phyloP scores from a whole-genome alignment of 139 green algal genomes.

The Coelastrella sp. region DNA sequence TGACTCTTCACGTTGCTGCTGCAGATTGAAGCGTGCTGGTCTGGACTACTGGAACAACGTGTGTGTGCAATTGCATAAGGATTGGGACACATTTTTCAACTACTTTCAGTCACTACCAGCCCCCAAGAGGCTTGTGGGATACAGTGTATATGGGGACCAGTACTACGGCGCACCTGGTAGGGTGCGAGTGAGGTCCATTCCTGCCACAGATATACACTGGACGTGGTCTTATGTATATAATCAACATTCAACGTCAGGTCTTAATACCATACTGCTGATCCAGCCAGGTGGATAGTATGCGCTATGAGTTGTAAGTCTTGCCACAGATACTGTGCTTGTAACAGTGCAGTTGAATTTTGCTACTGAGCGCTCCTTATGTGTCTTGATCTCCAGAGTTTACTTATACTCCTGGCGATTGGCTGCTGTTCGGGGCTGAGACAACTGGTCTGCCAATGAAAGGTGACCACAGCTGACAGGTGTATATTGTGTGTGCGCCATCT shows the following conservation, averaged over 20 bases:
- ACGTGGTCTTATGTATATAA: too few species aligned
- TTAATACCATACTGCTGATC: too few species aligned
- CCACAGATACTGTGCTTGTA: not conserved
- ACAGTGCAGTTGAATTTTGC: not conserved
- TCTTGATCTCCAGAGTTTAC: constrained; percentile 58
- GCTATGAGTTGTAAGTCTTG: too few species aligned
- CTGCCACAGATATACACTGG: too few species aligned
- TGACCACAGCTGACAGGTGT: too few species aligned
- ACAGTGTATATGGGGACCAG: constrained; percentile 74
- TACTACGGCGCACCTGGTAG: constrained; percentile 70
- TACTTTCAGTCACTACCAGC: constrained; percentile 58
- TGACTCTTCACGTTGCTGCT: too few species aligned
- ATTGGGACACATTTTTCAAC: constrained; percentile 74
- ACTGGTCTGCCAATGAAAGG: constrained; percentile 75
- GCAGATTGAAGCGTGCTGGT: constrained; percentile 85
- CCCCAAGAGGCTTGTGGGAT: constrained; percentile 78
- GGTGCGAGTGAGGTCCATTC: not conserved
- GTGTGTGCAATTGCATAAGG: constrained; percentile 77
- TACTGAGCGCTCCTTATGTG: not conserved
- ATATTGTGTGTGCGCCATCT: too few species aligned
- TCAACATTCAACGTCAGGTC: too few species aligned
- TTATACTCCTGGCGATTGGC: constrained; percentile 71
- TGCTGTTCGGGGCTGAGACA: constrained; percentile 81
- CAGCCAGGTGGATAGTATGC: too few species aligned
- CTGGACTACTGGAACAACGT: constrained; percentile 92